These are phyloP conservation scores for Rugonectria rugulosa DNA, from an alignment of 2,329 filamentous ascomycete species.

Conservation along the genomic window DNA sequence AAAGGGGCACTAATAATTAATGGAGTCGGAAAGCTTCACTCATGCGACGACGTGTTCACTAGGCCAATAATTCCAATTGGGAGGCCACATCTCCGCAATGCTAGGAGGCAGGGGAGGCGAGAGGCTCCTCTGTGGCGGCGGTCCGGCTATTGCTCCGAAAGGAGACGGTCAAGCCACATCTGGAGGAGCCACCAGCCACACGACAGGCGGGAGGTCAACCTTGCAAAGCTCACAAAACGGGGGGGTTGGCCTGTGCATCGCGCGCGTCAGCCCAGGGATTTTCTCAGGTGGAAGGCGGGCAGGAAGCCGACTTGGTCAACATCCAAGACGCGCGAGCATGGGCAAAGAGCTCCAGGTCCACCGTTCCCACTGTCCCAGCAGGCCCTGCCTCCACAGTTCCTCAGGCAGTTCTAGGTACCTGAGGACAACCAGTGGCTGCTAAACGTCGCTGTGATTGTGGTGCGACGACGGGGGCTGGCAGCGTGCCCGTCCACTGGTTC, in stretches of 20 bases:
- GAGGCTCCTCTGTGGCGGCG: not conserved
- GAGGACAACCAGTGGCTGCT: not conserved
- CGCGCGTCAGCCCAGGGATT: no score
- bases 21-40: slow-evolving; percentile 9
- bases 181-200: not conserved
- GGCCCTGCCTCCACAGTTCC: not conserved
- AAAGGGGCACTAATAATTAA: slow-evolving; percentile 16
- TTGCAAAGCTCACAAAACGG: not conserved
- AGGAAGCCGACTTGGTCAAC: no score
- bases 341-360: not conserved
- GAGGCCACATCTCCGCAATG: slow-evolving; percentile 18
- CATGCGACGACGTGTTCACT: slow-evolving; percentile 23
- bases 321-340: no score
- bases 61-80: slow-evolving; percentile 20
- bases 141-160: slow-evolving; percentile 9
- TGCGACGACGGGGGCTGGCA: no score
- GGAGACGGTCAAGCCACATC: not conserved
- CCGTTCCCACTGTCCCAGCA: not conserved
- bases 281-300: no score
- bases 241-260: not conserved
- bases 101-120: no score
- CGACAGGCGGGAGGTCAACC: not conserved
- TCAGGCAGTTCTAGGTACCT: not conserved
- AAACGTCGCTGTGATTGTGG: not conserved
- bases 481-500: no score